Evolutionary conservation across 2,329 filamentous ascomycete genomes (phyloP), one percentile per base, ranked within the genome.

Genomic region (Beauveria sp.): DNA sequence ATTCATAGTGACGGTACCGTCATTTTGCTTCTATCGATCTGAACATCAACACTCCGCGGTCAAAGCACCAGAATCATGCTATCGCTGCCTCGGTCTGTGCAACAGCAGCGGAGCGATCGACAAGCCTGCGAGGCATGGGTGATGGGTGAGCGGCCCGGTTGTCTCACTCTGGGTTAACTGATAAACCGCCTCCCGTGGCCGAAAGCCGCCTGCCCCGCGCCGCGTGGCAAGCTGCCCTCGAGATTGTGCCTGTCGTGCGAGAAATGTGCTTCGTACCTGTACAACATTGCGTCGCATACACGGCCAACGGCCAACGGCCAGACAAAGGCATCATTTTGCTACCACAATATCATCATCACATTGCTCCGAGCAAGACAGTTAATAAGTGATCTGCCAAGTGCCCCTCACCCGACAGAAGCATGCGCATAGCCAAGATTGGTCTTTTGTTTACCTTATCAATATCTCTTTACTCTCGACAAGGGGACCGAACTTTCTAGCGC

Each of bases 161-260:
- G 20, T 52, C 56, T 59, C 47, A 52, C 47, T 6, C n/a, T 34
- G 50, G 48, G 43, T 43, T 20, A 26, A 56, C 20, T 37, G 37
- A 52, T 52, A 44, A 52, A 10, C 37, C 47, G 54, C n/a, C 55
- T 3, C 16, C 47, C 47, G 34, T 59, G 46, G 47, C 56, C 47
- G 56, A 59, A 52, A 59, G 37, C 47, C 56, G 56, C 47, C 12
- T 43, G 46, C n/a, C 46, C 55, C 22, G 46, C 37, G 50, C 50
- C n/a, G 26, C n/a, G 10, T 20, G 26, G 28, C 26, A 16, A 24
- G 30, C 50, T 34, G 50, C 12, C 30, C 50, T 40, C n/a, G 28
- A 53, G 30, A n/a, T 20, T 53, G 50, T 53, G 14, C 18, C 3
- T 7, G 30, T 30, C 14, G 34, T 54, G 20, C 51, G 51, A 47